These are phyloP conservation scores for Verticillium dahliae DNA, from an alignment of 2,329 filamentous ascomycete genomes.

Conservation along the genomic window DNA sequence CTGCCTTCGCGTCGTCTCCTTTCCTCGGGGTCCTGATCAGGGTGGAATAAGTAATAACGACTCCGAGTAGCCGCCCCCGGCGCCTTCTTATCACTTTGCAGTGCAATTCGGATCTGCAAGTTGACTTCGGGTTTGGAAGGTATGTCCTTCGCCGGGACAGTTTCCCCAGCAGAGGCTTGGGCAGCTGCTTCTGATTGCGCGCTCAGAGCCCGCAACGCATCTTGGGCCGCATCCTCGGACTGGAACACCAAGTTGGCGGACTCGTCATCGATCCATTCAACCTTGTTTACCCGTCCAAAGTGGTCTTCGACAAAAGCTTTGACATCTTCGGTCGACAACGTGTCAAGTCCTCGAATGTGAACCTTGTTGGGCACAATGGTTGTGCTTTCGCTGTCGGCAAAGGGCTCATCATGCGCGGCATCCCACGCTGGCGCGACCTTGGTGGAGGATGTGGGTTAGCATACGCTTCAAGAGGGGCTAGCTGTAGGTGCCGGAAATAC, in stretches of 20 bases:
- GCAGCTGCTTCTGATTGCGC: constrained; percentile 36
- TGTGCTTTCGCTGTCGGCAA: background rate
- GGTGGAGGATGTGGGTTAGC: background rate
- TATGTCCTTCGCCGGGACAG: constrained; percentile 63
- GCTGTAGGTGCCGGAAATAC: background rate
- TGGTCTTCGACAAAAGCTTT: constrained; percentile 67
- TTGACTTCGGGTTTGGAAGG: constrained; percentile 61
- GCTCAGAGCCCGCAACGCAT: constrained; percentile 49
- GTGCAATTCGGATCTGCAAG: constrained; percentile 68
- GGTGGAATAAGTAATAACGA: constrained; percentile 87
- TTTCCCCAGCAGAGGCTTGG: constrained; percentile 51
- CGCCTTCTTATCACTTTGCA: constrained; percentile 72
- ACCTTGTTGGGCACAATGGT: constrained; percentile 47
- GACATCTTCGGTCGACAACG: constrained; percentile 74
- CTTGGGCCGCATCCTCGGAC: constrained; percentile 41
- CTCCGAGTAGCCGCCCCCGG: constrained; percentile 73
- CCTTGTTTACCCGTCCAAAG: constrained; percentile 50
- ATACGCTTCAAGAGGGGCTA: background rate
- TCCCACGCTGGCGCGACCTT: background rate
- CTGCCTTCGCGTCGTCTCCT: constrained; percentile 51
- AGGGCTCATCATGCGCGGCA: background rate
- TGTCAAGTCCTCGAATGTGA: constrained; percentile 78
- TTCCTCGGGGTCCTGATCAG: constrained; percentile 79
- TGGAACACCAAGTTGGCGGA: constrained; percentile 82
- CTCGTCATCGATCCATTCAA: constrained; percentile 95